These are phyloP conservation scores for Corymbia maculata DNA, from an alignment of 345 rosid species.

Conservation along the genomic window DNA sequence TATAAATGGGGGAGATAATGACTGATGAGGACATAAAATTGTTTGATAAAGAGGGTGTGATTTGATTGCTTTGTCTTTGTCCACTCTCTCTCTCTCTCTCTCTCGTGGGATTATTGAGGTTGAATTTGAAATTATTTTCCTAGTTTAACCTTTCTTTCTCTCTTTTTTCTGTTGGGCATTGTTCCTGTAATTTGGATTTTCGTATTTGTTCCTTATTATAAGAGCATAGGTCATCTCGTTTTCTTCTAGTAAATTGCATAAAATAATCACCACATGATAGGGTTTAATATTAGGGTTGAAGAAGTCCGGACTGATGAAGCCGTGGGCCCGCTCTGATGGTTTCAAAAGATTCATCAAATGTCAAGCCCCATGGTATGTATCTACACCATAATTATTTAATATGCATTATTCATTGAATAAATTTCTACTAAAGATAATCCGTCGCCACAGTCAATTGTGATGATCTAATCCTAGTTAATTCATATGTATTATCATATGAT, in stretches of 20 bases:
- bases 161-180: not conserved
- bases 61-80: not conserved
- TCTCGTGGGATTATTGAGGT: not conserved
- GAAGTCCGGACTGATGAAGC: not conserved
- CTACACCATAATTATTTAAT: not conserved
- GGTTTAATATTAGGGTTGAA: not conserved
- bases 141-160: not conserved
- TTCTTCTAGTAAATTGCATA: not conserved
- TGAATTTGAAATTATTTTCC: not conserved
- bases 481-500: not conserved
- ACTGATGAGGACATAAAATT: not conserved
- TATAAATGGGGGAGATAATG: not conserved
- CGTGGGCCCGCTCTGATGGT: not conserved
- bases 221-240: not conserved
- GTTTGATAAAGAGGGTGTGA: not conserved
- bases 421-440: not conserved
- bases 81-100: not conserved
- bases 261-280: not conserved
- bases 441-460: not conserved
- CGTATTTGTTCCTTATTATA: not conserved
- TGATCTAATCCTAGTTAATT: not conserved
- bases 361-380: not conserved
- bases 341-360: not conserved
- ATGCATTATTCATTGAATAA: accelerated
- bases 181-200: not conserved